Conservation (phyloP, 2,329 filamentous ascomycete species). For the Pleomassaria siparia region DNA sequence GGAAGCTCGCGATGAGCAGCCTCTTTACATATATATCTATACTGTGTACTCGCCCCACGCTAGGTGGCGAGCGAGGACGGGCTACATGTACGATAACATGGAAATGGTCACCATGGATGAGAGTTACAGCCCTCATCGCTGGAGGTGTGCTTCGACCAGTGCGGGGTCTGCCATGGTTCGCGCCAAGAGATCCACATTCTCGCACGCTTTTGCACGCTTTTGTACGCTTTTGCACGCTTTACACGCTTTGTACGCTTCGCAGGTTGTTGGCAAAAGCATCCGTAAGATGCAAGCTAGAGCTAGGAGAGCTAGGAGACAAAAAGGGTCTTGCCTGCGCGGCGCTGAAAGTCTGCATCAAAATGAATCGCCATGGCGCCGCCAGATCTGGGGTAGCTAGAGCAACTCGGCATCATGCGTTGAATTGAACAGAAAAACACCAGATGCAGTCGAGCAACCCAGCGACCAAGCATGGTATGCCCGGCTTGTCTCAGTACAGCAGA, state of each 20-base stretch:
- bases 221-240: too few relatives aligned
- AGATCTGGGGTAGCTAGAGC: constrained; percentile 27
- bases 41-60: constrained; percentile 9
- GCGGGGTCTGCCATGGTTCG: constrained; percentile 38
- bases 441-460: not conserved
- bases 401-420: not conserved
- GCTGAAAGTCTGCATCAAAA: constrained; percentile 20
- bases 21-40: not conserved
- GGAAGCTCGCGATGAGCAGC: not conserved
- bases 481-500: not conserved
- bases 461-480: not conserved
- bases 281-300: too few relatives aligned
- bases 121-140: constrained; percentile 8
- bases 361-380: constrained; percentile 31
- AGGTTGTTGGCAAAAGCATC: constrained; percentile 24
- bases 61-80: constrained; percentile 27
- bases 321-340: not conserved
- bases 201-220: too few relatives aligned
- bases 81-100: constrained; percentile 35
- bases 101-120: constrained; percentile 12
- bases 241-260: constrained; percentile 15
- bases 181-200: too few relatives aligned
- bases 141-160: constrained; percentile 18
- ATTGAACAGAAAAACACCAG: too few relatives aligned
- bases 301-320: constrained; percentile 11